Evolutionary conservation across 495 filamentous ascomycete genomes (phyloP).

Genomic region (Penicillium soppii): DNA sequence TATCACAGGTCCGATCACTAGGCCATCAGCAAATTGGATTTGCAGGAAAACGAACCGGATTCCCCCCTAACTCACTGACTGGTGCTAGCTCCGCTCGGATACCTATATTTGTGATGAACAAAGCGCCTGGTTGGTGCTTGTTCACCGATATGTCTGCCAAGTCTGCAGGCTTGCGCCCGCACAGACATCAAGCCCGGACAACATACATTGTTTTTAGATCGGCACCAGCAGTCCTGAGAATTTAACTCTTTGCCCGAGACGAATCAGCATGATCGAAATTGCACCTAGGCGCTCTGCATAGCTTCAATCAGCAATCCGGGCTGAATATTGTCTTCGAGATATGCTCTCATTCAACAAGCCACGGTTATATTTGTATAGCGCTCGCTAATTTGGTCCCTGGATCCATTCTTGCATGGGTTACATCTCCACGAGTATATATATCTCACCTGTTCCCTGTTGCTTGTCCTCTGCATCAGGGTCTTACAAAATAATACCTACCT

Average conservation of each 20-base stretch:
- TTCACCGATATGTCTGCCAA: slow-evolving; percentile 16
- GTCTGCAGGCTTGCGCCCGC: slow-evolving; percentile 22
- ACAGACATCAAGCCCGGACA: slow-evolving; percentile 6
- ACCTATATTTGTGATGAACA: slow-evolving; percentile 11
- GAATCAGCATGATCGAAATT: not conserved
- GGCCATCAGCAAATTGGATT: not conserved
- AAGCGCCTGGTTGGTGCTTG: slow-evolving; percentile 4
- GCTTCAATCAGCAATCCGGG: not conserved
- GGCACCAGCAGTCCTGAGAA: slow-evolving; percentile 3
- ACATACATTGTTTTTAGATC: no score
- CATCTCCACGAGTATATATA: slow-evolving; percentile 17
- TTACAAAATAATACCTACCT: slow-evolving; percentile 4
- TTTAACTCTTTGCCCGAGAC: not conserved
- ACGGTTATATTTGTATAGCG: slow-evolving; percentile 15
- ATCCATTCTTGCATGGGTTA: not conserved
- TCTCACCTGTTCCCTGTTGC: slow-evolving; percentile 3
- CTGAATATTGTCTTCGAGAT: slow-evolving; percentile 4
- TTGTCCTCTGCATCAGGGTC: slow-evolving; percentile 7
- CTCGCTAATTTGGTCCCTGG: not conserved
- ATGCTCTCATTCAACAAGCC: slow-evolving; percentile 8
- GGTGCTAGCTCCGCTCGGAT: not conserved
- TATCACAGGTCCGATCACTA: slow-evolving; percentile 15
- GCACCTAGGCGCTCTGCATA: not conserved
- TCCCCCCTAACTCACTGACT: not conserved
- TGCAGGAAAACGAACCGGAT: slow-evolving; percentile 9